Percentiles rank a stretch among this genome's conserved stretches.
phyloP scores from a whole-genome alignment of 805 yeast genomes.

The Candida stauntonica region DNA sequence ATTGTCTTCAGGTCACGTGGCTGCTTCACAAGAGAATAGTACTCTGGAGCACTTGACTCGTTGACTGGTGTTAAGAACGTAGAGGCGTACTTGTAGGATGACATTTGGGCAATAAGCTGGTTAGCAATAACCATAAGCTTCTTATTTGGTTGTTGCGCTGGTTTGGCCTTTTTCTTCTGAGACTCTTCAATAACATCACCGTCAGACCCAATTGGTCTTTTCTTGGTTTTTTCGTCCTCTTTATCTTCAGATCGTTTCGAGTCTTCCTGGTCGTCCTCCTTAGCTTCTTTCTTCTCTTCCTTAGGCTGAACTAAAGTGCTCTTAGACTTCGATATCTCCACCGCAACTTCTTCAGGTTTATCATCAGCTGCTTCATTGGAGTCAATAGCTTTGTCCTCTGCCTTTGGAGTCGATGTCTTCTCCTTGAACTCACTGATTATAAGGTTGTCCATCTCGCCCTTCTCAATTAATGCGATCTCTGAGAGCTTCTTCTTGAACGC shows the following conservation, averaged over 20 bases:
- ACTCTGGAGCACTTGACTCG: slow-evolving; percentile 63
- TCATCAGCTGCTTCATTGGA: slow-evolving; percentile 5
- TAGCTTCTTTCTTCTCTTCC: not conserved
- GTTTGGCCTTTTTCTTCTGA: slow-evolving; percentile 21
- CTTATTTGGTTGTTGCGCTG: slow-evolving; percentile 34
- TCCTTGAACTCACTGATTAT: slow-evolving; percentile 16
- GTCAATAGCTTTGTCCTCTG: not conserved
- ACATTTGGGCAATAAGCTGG: slow-evolving; percentile 58
- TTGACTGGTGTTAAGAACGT: slow-evolving; percentile 70
- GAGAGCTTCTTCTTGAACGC: slow-evolving; percentile 9
- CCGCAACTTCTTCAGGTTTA: slow-evolving; percentile 1
- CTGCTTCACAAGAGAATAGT: slow-evolving; percentile 51
- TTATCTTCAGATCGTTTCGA: slow-evolving; percentile 6
- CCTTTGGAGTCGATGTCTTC: slow-evolving; percentile 1
- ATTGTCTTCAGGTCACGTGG: slow-evolving; percentile 71
- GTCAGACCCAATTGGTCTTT: too few species aligned
- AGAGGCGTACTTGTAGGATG: slow-evolving; percentile 69
- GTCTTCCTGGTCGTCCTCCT: slow-evolving; percentile 3
- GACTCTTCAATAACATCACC: not conserved
- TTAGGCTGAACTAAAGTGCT: slow-evolving; percentile 10
- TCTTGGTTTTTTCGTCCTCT: not conserved
- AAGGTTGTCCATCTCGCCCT: slow-evolving; percentile 19
- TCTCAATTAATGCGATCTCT: slow-evolving; percentile 19
- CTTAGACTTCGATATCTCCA: slow-evolving; percentile 4
- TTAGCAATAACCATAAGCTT: slow-evolving; percentile 58